Evolutionary conservation across 768 basidiomycete genomes (phyloP).

Genomic region (Mycena chlorophos): DNA sequence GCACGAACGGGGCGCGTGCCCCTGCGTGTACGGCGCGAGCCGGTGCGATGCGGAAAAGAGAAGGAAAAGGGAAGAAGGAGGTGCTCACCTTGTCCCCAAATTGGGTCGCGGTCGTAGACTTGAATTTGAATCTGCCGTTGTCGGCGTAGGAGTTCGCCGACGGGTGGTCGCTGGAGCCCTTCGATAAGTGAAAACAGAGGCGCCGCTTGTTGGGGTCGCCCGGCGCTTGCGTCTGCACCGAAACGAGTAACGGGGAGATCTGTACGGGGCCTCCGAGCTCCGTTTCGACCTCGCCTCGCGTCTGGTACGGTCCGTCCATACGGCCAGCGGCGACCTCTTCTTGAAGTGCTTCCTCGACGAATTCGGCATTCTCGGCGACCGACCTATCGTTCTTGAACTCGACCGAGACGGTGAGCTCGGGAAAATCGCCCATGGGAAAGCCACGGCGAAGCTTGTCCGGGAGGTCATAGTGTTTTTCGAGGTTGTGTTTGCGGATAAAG

Average conservation of each 20-base stretch:
- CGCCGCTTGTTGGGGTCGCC: constrained; percentile 25
- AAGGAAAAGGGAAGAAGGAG: neutral
- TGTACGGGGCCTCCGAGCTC: constrained; percentile 25
- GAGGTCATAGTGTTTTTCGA: too few species aligned
- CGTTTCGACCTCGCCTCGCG: constrained; percentile 10
- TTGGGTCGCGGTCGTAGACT: constrained; percentile 26
- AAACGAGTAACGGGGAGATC: constrained; percentile 8
- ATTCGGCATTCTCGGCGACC: constrained; percentile 1
- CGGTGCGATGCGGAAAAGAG: neutral
- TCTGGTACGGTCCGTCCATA: constrained; percentile 30
- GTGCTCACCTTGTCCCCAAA: constrained; percentile 31
- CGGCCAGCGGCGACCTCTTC: constrained; percentile 22
- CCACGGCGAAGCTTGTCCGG: constrained; percentile 1
- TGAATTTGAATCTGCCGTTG: constrained; percentile 27
- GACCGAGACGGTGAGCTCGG: neutral
- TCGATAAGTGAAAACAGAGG: constrained; percentile 31
- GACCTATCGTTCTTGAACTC: constrained; percentile 27
- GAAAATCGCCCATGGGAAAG: constrained; percentile 15
- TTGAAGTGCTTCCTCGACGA: constrained; percentile 21
- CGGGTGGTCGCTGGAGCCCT: constrained; percentile 5
- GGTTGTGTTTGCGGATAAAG: too few species aligned
- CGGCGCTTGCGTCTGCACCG: constrained; percentile 26
- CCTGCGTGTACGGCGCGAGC: too few species aligned
- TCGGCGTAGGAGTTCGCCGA: constrained; percentile 28
- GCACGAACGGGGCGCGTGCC: too few species aligned